Evolutionary conservation across 495 filamentous ascomycete genomes (phyloP), one percentile per base, ranked within the genome.

Genomic region (Mycothermus thermophilus): DNA sequence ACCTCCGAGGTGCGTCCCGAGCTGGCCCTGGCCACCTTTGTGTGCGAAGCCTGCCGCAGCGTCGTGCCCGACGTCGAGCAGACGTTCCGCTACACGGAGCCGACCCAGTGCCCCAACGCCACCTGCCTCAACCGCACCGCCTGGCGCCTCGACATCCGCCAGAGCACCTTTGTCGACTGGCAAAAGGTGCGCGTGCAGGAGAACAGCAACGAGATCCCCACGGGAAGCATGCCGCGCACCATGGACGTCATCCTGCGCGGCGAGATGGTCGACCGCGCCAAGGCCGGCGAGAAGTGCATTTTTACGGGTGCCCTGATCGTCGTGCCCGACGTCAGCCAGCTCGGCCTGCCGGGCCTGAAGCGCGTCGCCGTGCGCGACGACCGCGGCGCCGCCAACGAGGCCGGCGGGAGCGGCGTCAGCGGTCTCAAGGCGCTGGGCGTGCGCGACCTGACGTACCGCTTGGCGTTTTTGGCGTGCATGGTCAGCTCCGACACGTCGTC

Each of bases 121-220:
- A 77, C 70, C n/a, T 99, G 90, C 51, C 74, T 74, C 37, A 99
- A 99, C 62, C 77, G 88, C 17, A 59, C 69, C 30, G 85, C 80
- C 13, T 99, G 90, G 90, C 75, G 84, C 16, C 64, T 99, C 4
- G 88, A 99, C 46, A 96, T 99, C 51, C 72, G 84, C 28, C 90
- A 94, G 55, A 94, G 86, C 52, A 93, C 87, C 2, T 99, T 99
- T 49, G 80, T 96, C 14, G 90, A 99, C 58, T 99, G 90, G 90
- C 90, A 99, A 44, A 96, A 96, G 54, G 82, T 96, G 15, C 77
- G 92, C 33, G 79, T 96, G 20, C 90, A 99, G 57, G 90, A 99
- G 60, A 96, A 94, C 54, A 90, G 83, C 34, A 87, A 86, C 12
- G 90, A 99, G 56, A 99, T 99, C 30, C 90, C 90, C 0, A 99